phyloP scores from a whole-genome alignment of 2,329 filamentous ascomycete genomes.

The Talaromyces albobiverticillius region DNA sequence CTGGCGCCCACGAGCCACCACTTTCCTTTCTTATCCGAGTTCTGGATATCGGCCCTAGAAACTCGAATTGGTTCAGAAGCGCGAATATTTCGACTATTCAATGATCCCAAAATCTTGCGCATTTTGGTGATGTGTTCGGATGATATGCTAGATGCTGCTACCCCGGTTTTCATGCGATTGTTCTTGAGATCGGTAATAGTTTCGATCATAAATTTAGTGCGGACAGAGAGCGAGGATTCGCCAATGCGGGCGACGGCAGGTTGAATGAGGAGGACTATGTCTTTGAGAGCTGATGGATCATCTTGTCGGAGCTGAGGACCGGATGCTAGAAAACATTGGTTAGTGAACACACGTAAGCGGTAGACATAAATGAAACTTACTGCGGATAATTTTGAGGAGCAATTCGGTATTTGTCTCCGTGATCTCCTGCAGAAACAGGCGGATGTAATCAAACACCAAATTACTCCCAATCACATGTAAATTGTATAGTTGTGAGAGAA shows the following conservation, averaged over 20 bases:
- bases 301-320: constrained; percentile 83
- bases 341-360: constrained; percentile 12
- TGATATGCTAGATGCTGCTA: constrained; percentile 66
- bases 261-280: constrained; percentile 78
- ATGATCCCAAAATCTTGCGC: constrained; percentile 78
- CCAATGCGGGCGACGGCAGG: constrained; percentile 66
- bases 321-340: constrained; percentile 47
- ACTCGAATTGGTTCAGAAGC: constrained; percentile 79
- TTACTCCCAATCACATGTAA: constrained; percentile 83
- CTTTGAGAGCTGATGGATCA: constrained; percentile 81
- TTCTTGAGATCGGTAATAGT: constrained; percentile 93
- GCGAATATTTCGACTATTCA: constrained; percentile 67
- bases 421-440: constrained; percentile 69
- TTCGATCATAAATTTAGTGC: constrained; percentile 97
- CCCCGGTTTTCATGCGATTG: constrained; percentile 78
- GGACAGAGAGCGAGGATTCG: constrained; percentile 70
- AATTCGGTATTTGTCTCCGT: constrained; percentile 87
- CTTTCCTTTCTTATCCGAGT: constrained; percentile 83
- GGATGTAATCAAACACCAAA: constrained; percentile 87
- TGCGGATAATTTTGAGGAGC: constrained; percentile 77
- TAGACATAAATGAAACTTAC: constrained; percentile 28
- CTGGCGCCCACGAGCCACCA: constrained; percentile 99
- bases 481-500: constrained; percentile 84
- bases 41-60: constrained; percentile 74
- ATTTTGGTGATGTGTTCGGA: constrained; percentile 83